Base-by-base conservation (phyloP, 371 early-diverging fungal species). In the Mortierella sp. region DNA sequence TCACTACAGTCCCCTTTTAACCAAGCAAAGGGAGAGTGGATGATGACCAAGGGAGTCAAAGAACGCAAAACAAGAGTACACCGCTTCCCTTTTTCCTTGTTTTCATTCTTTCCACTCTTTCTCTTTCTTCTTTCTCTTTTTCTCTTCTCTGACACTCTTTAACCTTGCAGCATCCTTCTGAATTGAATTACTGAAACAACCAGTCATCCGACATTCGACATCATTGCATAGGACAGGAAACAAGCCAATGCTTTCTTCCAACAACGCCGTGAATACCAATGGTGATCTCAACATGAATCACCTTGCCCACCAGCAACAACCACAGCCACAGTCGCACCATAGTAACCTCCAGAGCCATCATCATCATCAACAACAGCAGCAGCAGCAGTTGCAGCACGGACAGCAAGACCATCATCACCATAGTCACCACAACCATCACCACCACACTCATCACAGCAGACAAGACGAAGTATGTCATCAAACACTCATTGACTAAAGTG, bases 291-390 rank as follows among this genome's bases (percentile, higher is more conserved):
- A 37, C 54, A 30, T 67, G 32, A 60, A 62, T 35, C 70, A 64
- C 60, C 79, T 66, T 40, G 43, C 45, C n/a, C 79, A 78, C 52
- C 79, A 73, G 47, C 71, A 70, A 18, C 71, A 47, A 28, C 65
- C 54, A 40, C 55, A 62, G 24, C 64, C 54, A 40, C 55, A 62
- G 24, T 49, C 51, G 43, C 22, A 70, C 60, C 39, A 61, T 54
- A 40, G 5, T 43, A 16, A 24, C 59, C 52, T 59, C 39, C 63
- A 62, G 35, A 45, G 64, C 32, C 59, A 73, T 49, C 18, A 24
- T 22, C 68, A 64, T 32, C 71, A 70, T 0, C 66, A 66, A 5
- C 74, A 68, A n/a, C 73, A 66, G 18, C 35, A 73, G 52, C 74
- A 68, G 12, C 73, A 66, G 18, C 35, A 73, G 52, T 37, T 37